Base-by-base conservation (phyloP, 2,329 filamentous ascomycete genomes). In the Clonostachys chloroleuca region DNA sequence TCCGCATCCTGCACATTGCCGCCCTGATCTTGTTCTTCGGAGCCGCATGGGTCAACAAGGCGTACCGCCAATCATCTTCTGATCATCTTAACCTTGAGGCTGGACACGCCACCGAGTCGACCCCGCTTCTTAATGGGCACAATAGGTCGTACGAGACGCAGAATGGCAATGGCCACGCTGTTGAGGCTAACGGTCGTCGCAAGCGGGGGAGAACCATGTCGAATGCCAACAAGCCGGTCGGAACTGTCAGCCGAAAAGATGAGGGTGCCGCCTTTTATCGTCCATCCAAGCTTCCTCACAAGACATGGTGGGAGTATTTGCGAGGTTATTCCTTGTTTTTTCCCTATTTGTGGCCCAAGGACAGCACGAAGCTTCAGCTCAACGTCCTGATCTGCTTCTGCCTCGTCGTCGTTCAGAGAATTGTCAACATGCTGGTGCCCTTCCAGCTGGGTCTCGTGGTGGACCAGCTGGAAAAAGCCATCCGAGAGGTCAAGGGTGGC, bases 301-400 rank as follows among this genome's bases (percentile, higher is more conserved):
- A 88, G 55, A 94, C 85, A 45, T 99, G 94, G 94, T 95, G 88
- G 83, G 92, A 97, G 62, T 99, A 99, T 64, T 73, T 96, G 51
- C 84, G 86, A 53, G 91, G 92, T 42, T 99, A 97, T 66, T 88
- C 86, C 12, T 75, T 96, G 45, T 96, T 99, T 68, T 95, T 97
- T 63, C 92, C 92, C 0, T 99, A 97, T 62, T 81, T 97, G 49
- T 99, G 94, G 94, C 94, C 94, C 1, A 87, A 84, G 58, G 92
- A 92, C 60, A 84, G 89, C 36, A 40, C 61, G 6, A 78, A 75
- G 53, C 74, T 99, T 47, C 86, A 96, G 69, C 54, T 90, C 20
- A 78, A 92, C 47, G 90, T 96, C 17, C 64, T 95, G 17, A 58
- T 91, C 43, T 97, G 94, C 68, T 92, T 97, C 59, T 45, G 82